Percentiles rank a stretch among this genome's conserved stretches.
Conservation (phyloP, 2,329 filamentous ascomycete species). For the Talaromyces verruculosus region DNA sequence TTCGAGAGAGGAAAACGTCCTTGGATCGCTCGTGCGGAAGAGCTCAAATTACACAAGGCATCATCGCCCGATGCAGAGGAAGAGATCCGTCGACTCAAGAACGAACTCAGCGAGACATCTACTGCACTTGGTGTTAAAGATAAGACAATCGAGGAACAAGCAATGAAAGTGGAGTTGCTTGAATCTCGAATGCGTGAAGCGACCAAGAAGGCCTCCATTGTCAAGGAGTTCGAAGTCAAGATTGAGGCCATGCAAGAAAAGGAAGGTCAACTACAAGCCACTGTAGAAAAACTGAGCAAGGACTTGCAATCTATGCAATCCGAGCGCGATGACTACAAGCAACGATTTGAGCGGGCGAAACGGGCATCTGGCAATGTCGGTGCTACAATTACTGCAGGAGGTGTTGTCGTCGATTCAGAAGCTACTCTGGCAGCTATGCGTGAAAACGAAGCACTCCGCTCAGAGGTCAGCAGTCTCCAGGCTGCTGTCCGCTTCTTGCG, state of each 20-base stretch:
- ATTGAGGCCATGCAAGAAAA: constrained; percentile 42
- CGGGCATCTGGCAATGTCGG: constrained; percentile 41
- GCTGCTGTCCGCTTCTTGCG: constrained; percentile 49
- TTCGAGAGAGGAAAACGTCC: constrained; percentile 75
- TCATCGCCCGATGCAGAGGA: constrained; percentile 81
- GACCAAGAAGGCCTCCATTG: constrained; percentile 65
- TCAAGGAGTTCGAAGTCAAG: constrained; percentile 46
- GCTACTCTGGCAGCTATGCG: constrained; percentile 43
- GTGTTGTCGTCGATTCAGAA: constrained; percentile 40
- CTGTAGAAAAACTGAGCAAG: constrained; percentile 38
- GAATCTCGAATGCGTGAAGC: constrained; percentile 84
- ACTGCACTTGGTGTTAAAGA: constrained; percentile 71
- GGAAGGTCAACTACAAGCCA: constrained; percentile 34
- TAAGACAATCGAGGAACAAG: constrained; percentile 77
- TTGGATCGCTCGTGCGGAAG: constrained; percentile 78
- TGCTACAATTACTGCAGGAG: constrained; percentile 37
- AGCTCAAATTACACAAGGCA: constrained; percentile 78
- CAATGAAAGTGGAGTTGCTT: constrained; percentile 91
- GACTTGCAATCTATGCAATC: constrained; percentile 40
- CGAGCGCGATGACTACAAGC: constrained; percentile 44
- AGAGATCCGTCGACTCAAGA: constrained; percentile 75
- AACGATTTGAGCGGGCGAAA: constrained; percentile 46
- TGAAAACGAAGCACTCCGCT: constrained; percentile 46
- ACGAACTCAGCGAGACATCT: constrained; percentile 75
- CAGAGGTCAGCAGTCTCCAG: constrained; percentile 46